A percentile compares a stretch with the other conserved stretches of the same genome.
Evolutionary conservation across 2,329 filamentous ascomycete species (phyloP).

Genomic region (Stemphylium lycopersici): DNA sequence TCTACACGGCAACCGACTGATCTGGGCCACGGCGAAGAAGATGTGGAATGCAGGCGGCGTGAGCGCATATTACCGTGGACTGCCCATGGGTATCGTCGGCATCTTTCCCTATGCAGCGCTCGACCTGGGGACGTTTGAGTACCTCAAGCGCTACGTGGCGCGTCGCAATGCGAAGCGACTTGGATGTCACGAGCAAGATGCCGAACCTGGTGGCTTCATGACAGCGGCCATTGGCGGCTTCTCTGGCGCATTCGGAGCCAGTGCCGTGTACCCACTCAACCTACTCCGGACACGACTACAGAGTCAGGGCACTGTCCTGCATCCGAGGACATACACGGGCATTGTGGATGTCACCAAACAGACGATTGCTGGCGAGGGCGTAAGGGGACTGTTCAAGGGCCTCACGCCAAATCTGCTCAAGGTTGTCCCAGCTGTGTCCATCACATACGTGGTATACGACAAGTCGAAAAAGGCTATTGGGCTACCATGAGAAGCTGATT

Average conservation of each 20-base stretch:
- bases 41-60: constrained; percentile 82
- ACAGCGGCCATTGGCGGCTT: constrained; percentile 90
- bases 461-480: constrained; percentile 48
- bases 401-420: constrained; percentile 94
- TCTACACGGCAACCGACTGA: constrained; percentile 79
- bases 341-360: constrained; percentile 87
- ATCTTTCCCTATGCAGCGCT: constrained; percentile 99
- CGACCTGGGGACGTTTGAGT: constrained; percentile 93
- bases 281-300: constrained; percentile 89
- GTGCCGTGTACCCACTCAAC: constrained; percentile 94
- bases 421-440: constrained; percentile 93
- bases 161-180: constrained; percentile 70
- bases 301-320: constrained; percentile 91
- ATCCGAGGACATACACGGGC: constrained; percentile 87
- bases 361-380: constrained; percentile 82
- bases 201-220: constrained; percentile 76
- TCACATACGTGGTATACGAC: constrained; percentile 59
- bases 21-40: constrained; percentile 80
- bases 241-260: constrained; percentile 89
- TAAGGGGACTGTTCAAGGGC: constrained; percentile 89
- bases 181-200: constrained; percentile 80
- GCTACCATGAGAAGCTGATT: constrained; percentile 33
- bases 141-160: constrained; percentile 79
- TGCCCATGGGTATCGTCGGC: constrained; percentile 91
- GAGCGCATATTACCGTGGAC: constrained; percentile 82